Conservation (phyloP, 495 filamentous ascomycete species). For the Annulohypoxylon moriforme region DNA sequence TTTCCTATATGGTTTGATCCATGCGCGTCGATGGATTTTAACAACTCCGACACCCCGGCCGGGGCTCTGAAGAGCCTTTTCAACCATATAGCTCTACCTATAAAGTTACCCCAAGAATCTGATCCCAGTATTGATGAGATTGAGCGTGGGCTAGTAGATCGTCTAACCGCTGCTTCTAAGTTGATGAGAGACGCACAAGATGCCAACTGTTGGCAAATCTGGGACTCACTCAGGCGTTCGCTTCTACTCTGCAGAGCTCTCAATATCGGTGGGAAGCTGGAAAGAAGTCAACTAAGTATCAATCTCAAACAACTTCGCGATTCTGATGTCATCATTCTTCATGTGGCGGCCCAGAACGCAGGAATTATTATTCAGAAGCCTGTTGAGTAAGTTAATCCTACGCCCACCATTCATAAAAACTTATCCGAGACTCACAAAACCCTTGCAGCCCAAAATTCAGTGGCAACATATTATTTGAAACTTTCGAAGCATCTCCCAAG, state of each 20-base stretch:
- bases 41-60: slow-evolving; percentile 1
- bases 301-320: slow-evolving; percentile 48
- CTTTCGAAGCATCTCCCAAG: slow-evolving; percentile 65
- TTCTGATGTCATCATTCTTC: slow-evolving; percentile 55
- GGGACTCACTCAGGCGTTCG: slow-evolving; percentile 49
- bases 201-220: slow-evolving; percentile 34
- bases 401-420: neutral
- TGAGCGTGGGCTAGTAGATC: slow-evolving; percentile 49
- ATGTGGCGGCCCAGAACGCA: slow-evolving; percentile 66
- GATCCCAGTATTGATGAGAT: slow-evolving; percentile 53
- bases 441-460: slow-evolving; percentile 16
- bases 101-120: slow-evolving; percentile 54
- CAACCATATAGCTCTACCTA: slow-evolving; percentile 58
- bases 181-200: slow-evolving; percentile 43
- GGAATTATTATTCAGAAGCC: slow-evolving; percentile 59
- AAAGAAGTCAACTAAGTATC: slow-evolving; percentile 51
- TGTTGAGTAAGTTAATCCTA: slow-evolving; percentile 49
- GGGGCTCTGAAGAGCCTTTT: slow-evolving; percentile 36
- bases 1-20: neutral
- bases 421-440: slow-evolving; percentile 14
- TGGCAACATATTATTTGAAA: slow-evolving; percentile 57
- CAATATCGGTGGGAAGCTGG: slow-evolving; percentile 50
- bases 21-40: slow-evolving; percentile 8
- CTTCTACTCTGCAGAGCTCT: slow-evolving; percentile 48
- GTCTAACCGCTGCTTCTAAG: slow-evolving; percentile 48